These are phyloP conservation scores for Eucalyptus tenuipes DNA, from an alignment of 345 rosid species.

Conservation along the genomic window DNA sequence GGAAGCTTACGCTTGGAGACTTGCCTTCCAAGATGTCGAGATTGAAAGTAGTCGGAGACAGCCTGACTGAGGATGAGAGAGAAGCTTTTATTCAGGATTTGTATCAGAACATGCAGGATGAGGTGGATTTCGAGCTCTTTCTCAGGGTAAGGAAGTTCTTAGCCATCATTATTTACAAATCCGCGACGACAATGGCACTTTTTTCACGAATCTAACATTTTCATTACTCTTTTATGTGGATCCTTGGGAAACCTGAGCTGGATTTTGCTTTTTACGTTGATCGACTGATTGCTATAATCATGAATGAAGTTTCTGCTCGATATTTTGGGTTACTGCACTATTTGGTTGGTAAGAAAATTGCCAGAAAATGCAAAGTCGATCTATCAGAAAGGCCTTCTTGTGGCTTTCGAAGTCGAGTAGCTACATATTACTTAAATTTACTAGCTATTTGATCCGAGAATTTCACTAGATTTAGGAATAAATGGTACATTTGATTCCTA, in stretches of 20 bases:
- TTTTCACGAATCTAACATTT: neutral
- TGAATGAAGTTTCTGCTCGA: neutral
- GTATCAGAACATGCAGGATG: slow-evolving; percentile 53
- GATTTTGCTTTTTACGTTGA: neutral
- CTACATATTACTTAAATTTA: neutral
- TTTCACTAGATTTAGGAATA: neutral
- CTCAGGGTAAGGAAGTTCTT: slow-evolving; percentile 40
- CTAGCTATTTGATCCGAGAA: neutral
- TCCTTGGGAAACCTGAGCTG: neutral
- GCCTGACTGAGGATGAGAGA: slow-evolving; percentile 62
- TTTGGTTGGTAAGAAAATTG: neutral
- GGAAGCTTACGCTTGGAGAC: slow-evolving; percentile 73
- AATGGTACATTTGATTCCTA: neutral
- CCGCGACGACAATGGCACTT: neutral
- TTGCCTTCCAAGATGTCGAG: slow-evolving; percentile 83
- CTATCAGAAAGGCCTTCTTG: neutral
- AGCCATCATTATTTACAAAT: neutral
- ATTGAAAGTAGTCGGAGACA: slow-evolving; percentile 76
- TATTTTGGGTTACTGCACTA: neutral
- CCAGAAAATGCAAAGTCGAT: neutral
- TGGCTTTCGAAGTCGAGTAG: neutral
- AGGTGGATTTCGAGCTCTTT: slow-evolving; percentile 93
- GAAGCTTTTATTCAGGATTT: slow-evolving; percentile 50
- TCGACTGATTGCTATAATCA: neutral
- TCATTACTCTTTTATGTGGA: neutral